Conservation (phyloP, 345 rosid genomes). For the Dipteronia dyeriana region DNA sequence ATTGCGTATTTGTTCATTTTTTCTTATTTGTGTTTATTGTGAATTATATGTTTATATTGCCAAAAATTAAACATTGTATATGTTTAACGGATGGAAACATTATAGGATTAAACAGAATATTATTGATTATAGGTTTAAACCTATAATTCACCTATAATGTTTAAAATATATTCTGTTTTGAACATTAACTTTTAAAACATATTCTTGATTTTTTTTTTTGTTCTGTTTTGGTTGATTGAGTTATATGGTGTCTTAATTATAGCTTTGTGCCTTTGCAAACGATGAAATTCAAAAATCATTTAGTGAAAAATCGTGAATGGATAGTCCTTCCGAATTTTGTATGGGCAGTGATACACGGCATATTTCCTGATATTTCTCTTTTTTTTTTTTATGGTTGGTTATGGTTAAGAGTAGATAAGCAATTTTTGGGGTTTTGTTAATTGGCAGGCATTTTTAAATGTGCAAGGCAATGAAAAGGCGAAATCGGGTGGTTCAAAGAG, state of each 20-base stretch:
- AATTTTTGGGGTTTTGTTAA: conserved; percentile 13
- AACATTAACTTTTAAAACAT: background rate
- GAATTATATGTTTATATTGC: background rate
- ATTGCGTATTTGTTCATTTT: background rate
- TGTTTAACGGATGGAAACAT: background rate
- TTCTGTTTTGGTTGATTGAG: background rate
- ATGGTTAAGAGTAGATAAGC: background rate
- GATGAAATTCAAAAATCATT: background rate
- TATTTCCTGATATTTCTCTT: background rate
- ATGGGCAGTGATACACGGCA: background rate
- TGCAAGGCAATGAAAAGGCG: conserved; percentile 63
- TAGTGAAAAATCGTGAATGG: background rate
- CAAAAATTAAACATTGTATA: background rate
- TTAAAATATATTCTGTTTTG: background rate
- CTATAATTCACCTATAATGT: no score
- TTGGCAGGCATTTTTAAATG: conserved; percentile 66
- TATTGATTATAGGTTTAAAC: no score
- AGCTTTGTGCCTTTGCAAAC: background rate
- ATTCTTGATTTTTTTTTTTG: background rate
- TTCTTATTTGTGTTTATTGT: background rate
- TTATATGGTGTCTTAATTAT: background rate
- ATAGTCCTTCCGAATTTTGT: background rate
- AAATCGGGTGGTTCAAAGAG: conserved; percentile 63
- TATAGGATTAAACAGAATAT: no score
- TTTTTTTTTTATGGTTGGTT: background rate